Conservation (phyloP, 768 basidiomycete species). For the Leccinum aurantiacum region DNA sequence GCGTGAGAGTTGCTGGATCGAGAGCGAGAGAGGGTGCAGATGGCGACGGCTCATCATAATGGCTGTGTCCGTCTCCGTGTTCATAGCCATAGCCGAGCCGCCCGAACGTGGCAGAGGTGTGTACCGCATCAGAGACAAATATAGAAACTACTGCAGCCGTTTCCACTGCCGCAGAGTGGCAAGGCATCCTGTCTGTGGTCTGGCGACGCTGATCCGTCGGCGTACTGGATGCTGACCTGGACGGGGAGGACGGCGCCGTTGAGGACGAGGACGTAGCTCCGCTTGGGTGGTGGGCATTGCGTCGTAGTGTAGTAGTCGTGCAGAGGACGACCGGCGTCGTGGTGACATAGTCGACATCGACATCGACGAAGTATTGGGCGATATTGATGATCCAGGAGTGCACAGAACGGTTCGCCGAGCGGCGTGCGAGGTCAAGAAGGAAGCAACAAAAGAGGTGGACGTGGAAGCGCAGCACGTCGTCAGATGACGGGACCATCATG, state of each 20-base stretch:
- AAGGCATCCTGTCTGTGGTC: background rate
- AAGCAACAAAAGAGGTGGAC: background rate
- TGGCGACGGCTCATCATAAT: background rate
- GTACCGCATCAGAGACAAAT: background rate
- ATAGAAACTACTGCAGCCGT: background rate
- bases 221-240: background rate
- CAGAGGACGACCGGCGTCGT: background rate
- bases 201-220: background rate
- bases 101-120: too few species aligned
- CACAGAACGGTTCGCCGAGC: background rate
- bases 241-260: background rate
- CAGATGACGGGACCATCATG: background rate
- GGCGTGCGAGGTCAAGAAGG: background rate
- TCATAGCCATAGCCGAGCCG: background rate
- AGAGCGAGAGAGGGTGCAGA: background rate
- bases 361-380: background rate
- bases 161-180: background rate
- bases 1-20: too few species aligned
- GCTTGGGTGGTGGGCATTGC: background rate
- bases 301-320: background rate
- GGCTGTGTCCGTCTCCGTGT: background rate
- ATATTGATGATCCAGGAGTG: background rate
- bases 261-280: background rate
- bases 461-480: background rate
- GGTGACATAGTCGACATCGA: too few species aligned